A percentile compares a stretch with the other conserved stretches of the same genome.
These are phyloP conservation scores for Cryphonectria carpinicola DNA, from an alignment of 2,329 filamentous ascomycete species.

Conservation along the genomic window DNA sequence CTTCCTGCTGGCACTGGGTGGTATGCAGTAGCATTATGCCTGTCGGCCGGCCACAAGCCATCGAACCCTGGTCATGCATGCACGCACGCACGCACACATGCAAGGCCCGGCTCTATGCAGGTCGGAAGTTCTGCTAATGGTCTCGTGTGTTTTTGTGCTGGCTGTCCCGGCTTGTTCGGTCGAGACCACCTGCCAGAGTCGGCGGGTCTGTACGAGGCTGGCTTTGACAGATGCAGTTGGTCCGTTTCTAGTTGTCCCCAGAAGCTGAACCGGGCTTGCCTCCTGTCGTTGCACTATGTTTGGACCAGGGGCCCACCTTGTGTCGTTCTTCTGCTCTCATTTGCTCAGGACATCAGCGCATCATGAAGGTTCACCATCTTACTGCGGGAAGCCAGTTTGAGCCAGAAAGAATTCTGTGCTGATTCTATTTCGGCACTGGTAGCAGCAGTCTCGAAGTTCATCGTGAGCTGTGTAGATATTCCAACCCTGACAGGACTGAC, in stretches of 20 bases:
- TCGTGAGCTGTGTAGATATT: background rate
- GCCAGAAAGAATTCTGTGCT: background rate
- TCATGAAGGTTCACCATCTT: background rate
- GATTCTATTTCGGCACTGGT: background rate
- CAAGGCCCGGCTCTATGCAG: background rate
- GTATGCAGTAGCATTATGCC: background rate
- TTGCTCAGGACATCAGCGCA: background rate
- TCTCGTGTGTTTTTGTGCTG: background rate
- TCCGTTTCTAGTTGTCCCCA: background rate
- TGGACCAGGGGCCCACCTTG: background rate
- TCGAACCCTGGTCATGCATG: background rate
- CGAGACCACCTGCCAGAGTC: background rate
- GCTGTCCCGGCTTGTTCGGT: background rate
- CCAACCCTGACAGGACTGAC: background rate
- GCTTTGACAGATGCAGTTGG: background rate
- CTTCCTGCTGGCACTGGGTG: background rate
- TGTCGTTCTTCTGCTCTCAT: background rate
- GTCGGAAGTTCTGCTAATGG: constrained; percentile 1
- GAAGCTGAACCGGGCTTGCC: background rate
- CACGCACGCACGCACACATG: background rate
- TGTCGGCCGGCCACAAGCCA: constrained; percentile 1
- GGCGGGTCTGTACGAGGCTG: background rate
- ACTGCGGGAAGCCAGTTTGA: background rate
- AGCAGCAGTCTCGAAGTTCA: background rate
- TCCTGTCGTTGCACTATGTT: background rate